Evolutionary conservation across 1,284 basidiomycete genomes (phyloP), one percentile per base, ranked within the genome.

Genomic region (Ustilago sp.): DNA sequence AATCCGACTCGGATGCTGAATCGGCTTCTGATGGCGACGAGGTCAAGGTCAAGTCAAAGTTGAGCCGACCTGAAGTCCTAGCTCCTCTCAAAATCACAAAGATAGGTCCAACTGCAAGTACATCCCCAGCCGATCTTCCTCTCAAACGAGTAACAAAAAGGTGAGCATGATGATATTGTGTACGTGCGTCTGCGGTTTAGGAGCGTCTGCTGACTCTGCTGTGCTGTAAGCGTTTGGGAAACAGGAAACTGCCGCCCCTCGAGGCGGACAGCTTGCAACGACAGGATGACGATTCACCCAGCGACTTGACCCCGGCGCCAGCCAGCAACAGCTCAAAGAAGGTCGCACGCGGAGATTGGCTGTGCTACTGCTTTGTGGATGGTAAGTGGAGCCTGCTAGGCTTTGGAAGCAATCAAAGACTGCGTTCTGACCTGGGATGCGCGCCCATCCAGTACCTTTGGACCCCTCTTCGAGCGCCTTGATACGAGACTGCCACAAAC

Each of bases 351-450:
- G 77, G 74, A 12, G 77, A 77, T 8, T 77, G 74, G 77, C 77
- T 79, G 4, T 79, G 77, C 63, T 73, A 77, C 56, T 76, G 70
- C 55, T 79, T 68, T 60, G 68, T 79, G 2, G 48, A 74, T 51
- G 70, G 74, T 77, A 62, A 45, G 72, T 61, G n/a, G 9, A 19
- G 19, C 8, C 34, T 8, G 17, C 17, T 13, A 36, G 9, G 13
- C 17, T 34, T 36, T 8, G 31, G 2, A n/a, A 15, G 7, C 35
- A 51, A 28, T 28, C 17, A 2, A 12, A 39, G 34, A 23, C 17
- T 8, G 17, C 31, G 9, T 28, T 34, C 35, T 52, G 36, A 52
- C 38, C 15, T 19, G n/a, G n/a, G 3, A 19, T 5, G 55, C 38
- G 35, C 39, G 4, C 3, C 19, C 15, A 31, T n/a, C 48, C 47